phyloP scores from a whole-genome alignment of 1,284 basidiomycete species.

The Jaminaea rosea region DNA sequence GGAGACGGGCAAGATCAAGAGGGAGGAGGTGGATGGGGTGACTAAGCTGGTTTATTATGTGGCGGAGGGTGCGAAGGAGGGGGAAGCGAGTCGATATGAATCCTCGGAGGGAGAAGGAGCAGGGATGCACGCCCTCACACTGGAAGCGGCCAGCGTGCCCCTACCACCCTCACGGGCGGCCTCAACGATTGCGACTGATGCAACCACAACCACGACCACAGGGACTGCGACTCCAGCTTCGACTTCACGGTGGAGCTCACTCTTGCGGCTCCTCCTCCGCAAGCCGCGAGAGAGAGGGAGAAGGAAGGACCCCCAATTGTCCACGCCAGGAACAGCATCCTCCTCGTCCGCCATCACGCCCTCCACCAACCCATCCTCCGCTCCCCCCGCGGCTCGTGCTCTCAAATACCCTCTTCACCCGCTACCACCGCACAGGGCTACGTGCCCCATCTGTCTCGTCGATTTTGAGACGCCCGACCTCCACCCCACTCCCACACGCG shows the following conservation, averaged over 20 bases:
- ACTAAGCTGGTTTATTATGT: conserved; percentile 28
- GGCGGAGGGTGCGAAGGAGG: no score
- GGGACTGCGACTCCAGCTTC: background rate
- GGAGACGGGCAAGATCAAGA: conserved; percentile 26
- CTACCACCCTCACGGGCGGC: background rate
- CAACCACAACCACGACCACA: background rate
- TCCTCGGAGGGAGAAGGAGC: background rate
- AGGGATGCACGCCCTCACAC: background rate
- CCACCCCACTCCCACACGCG: background rate
- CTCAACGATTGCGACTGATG: background rate
- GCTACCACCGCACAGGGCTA: conserved; percentile 30
- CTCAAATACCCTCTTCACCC: conserved; percentile 29
- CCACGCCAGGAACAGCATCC: background rate
- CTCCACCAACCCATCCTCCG: background rate
- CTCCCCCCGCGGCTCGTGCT: background rate
- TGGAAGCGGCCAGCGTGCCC: background rate
- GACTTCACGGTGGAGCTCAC: conserved; percentile 3
- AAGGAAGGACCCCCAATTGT: background rate
- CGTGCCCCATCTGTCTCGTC: conserved; percentile 38
- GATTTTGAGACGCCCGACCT: conserved; percentile 24
- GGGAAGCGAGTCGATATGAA: conserved; percentile 10
- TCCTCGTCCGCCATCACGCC: background rate
- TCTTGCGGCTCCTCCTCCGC: conserved; percentile 7
- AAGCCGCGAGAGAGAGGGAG: conserved; percentile 1
- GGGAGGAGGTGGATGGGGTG: conserved; percentile 24